These are phyloP conservation scores for Prunus yedoensis DNA, from an alignment of 331 rosid genomes.

Conservation along the genomic window DNA sequence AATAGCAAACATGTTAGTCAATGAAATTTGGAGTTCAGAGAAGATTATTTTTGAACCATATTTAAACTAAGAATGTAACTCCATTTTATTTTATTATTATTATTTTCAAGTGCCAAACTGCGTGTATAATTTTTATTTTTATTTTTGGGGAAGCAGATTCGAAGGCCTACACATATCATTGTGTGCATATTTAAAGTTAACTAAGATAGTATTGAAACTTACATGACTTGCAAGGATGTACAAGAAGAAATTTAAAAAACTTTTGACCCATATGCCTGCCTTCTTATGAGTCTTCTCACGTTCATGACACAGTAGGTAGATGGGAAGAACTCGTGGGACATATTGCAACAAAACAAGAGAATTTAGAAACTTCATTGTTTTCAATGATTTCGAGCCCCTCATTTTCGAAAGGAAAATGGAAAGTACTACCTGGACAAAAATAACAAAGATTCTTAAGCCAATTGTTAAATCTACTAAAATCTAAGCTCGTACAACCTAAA, in stretches of 20 bases:
- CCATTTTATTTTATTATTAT: not conserved
- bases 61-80: not conserved
- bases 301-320: not conserved
- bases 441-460: too few species aligned
- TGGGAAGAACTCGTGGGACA: not conserved
- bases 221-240: not conserved
- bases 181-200: not conserved
- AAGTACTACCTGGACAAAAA: not conserved
- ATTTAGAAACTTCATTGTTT: not conserved
- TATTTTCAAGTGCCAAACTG: too few species aligned
- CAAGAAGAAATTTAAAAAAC: not conserved
- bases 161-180: too few species aligned
- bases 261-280: not conserved
- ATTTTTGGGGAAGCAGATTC: too few species aligned
- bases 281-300: not conserved
- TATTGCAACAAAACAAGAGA: slow-evolving; percentile 7
- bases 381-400: not conserved
- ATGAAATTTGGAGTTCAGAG: not conserved
- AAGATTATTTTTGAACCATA: too few species aligned
- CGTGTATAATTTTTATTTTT: fast-evolving
- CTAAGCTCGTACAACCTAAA: too few species aligned
- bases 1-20: not conserved
- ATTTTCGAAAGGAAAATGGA: not conserved
- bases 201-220: not conserved
- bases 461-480: too few species aligned